A percentile compares a stretch with the other conserved stretches of the same genome.
These are phyloP conservation scores for Kwoniella dejecticola DNA, from an alignment of 768 basidiomycete species.

Conservation along the genomic window DNA sequence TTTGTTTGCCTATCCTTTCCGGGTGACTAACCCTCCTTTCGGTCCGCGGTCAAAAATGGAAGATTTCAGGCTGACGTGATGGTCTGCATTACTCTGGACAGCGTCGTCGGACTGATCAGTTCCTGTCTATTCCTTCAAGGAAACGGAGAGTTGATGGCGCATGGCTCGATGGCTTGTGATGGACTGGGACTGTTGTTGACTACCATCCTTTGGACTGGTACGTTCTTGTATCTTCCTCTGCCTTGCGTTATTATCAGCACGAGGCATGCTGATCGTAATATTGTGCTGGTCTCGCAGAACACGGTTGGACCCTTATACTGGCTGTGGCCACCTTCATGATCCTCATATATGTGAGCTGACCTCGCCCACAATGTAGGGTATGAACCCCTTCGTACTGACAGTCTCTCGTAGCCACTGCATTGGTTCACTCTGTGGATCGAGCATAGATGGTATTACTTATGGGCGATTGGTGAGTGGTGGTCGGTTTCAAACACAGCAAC, in stretches of 20 bases:
- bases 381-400: too few relatives aligned
- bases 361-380: neutral
- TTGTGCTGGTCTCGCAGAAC: constrained; percentile 35
- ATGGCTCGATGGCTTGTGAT: constrained; percentile 41
- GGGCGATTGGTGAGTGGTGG: constrained; percentile 33
- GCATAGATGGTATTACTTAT: constrained; percentile 46
- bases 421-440: constrained; percentile 48
- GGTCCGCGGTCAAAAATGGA: neutral
- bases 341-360: constrained; percentile 51
- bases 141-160: constrained; percentile 11
- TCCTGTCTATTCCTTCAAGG: constrained; percentile 31
- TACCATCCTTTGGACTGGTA: constrained; percentile 48
- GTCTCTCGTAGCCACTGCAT: constrained; percentile 54
- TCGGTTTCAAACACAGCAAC: neutral
- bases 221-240: constrained; percentile 10
- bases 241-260: too few relatives aligned
- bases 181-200: constrained; percentile 48
- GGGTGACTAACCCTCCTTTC: neutral
- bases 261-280: neutral
- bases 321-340: constrained; percentile 55
- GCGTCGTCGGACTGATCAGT: constrained; percentile 45
- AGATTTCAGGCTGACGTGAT: neutral
- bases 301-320: constrained; percentile 54
- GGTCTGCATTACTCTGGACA: constrained; percentile 14
- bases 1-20: neutral